A percentile compares a stretch with the other conserved stretches of the same genome.
Evolutionary conservation across 2,329 filamentous ascomycete genomes (phyloP).

Genomic region (Xylariomycetidae sp.): DNA sequence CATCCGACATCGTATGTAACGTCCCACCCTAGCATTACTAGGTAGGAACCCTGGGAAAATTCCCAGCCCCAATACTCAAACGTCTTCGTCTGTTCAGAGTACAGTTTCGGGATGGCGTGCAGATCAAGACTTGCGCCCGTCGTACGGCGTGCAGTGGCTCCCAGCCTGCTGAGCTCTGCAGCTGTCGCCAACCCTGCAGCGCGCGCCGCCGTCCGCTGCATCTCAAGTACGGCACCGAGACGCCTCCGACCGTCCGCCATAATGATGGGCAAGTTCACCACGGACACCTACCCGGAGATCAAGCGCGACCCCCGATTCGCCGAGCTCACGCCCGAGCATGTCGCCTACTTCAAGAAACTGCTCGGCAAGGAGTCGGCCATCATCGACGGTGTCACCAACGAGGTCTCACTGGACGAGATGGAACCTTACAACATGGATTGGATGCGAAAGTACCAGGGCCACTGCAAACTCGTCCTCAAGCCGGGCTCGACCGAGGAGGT

Average conservation of each 20-base stretch:
- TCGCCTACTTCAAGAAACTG: constrained; percentile 74
- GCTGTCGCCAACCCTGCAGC: constrained; percentile 4
- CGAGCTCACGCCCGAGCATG: constrained; percentile 69
- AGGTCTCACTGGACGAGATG: constrained; percentile 68
- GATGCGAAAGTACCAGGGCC: constrained; percentile 98
- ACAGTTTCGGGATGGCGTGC: constrained; percentile 19
- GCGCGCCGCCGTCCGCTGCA: constrained; percentile 11
- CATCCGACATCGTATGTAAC: too few relatives aligned
- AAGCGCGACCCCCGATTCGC: constrained; percentile 73
- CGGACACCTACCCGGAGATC: constrained; percentile 78
- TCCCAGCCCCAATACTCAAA: too few relatives aligned
- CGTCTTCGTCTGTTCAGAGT: constrained; percentile 4
- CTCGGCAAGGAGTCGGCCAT: constrained; percentile 74
- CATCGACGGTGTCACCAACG: constrained; percentile 72
- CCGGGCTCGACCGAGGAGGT: constrained; percentile 81
- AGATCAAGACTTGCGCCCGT: constrained; percentile 24
- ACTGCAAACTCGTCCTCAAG: constrained; percentile 80
- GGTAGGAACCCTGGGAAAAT: too few relatives aligned
- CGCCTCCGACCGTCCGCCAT: constrained; percentile 20
- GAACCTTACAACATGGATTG: constrained; percentile 94
- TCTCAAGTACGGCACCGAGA: constrained; percentile 22
- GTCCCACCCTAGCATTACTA: too few relatives aligned
- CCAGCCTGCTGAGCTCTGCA: constrained; percentile 10
- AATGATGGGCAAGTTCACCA: constrained; percentile 64
- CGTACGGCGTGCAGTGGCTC: constrained; percentile 18